phyloP scores from a whole-genome alignment of 2,329 filamentous ascomycete species.

The Aspergillaceae sp. region DNA sequence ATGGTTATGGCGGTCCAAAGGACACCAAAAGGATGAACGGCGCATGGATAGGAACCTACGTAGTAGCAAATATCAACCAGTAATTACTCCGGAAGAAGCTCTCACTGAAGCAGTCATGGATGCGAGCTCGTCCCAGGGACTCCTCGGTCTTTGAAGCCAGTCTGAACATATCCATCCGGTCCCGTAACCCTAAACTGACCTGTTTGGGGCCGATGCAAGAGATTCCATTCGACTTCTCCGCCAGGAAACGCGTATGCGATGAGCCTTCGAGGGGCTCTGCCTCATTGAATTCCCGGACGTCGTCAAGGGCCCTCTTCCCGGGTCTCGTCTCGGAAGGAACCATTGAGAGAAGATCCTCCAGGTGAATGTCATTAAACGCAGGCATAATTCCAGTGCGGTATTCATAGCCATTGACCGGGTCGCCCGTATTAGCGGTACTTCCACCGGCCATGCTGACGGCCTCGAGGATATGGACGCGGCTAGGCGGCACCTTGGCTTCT shows the following conservation, averaged over 20 bases:
- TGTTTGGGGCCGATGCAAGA: neutral
- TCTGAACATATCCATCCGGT: neutral
- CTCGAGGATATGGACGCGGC: slow-evolving; percentile 29
- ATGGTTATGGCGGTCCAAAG: neutral
- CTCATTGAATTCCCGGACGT: slow-evolving; percentile 8
- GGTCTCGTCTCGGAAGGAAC: slow-evolving; percentile 17
- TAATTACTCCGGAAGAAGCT: slow-evolving; percentile 19
- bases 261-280: neutral
- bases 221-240: neutral
- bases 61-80: slow-evolving; percentile 18
- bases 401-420: slow-evolving; percentile 27
- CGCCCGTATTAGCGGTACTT: slow-evolving; percentile 20
- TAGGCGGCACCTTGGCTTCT: slow-evolving; percentile 26
- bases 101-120: slow-evolving; percentile 9
- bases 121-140: slow-evolving; percentile 3
- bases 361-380: slow-evolving; percentile 24
- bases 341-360: slow-evolving; percentile 26
- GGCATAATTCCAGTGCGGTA: slow-evolving; percentile 29
- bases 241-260: slow-evolving; percentile 9
- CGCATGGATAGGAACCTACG: slow-evolving; percentile 4
- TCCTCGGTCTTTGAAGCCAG: neutral
- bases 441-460: slow-evolving; percentile 22
- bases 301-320: slow-evolving; percentile 9
- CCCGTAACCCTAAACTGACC: neutral
- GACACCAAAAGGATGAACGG: neutral